These are phyloP conservation scores for Fistulinella cinereoalba DNA, from an alignment of 1,284 basidiomycete species.

Conservation along the genomic window DNA sequence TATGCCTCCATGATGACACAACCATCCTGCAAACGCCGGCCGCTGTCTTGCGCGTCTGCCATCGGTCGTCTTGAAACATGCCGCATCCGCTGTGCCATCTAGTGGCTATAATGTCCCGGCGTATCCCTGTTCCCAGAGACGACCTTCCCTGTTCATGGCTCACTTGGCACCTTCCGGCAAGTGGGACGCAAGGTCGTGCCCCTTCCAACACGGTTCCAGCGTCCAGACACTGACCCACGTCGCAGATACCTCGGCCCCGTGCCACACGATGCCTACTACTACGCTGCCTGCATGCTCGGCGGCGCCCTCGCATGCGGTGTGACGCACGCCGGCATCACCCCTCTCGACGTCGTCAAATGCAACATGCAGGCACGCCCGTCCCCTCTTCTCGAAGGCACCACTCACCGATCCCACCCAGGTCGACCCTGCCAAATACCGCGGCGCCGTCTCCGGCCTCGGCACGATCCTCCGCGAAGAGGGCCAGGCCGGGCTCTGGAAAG, in stretches of 20 bases:
- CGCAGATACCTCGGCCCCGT: slow-evolving; percentile 64
- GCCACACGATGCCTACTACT: slow-evolving; percentile 71
- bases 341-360: slow-evolving; percentile 94
- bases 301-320: slow-evolving; percentile 91
- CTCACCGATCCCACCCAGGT: slow-evolving; percentile 36
- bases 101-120: no score
- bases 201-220: slow-evolving; percentile 5
- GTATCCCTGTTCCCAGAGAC: not conserved
- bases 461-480: slow-evolving; percentile 83
- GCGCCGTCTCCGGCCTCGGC: slow-evolving; percentile 71
- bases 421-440: slow-evolving; percentile 73
- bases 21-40: no score
- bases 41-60: no score
- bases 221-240: not conserved
- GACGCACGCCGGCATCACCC: slow-evolving; percentile 92
- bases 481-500: slow-evolving; percentile 86
- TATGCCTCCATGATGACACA: no score
- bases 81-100: no score
- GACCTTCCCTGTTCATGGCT: slow-evolving; percentile 17
- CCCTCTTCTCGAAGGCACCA: no score
- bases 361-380: slow-evolving; percentile 84
- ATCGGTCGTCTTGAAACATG: no score
- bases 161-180: slow-evolving; percentile 43
- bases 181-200: slow-evolving; percentile 66
- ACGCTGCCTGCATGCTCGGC: slow-evolving; percentile 81